phyloP scores from a whole-genome alignment of 1,284 basidiomycete genomes.

The Malassezia psittaci region DNA sequence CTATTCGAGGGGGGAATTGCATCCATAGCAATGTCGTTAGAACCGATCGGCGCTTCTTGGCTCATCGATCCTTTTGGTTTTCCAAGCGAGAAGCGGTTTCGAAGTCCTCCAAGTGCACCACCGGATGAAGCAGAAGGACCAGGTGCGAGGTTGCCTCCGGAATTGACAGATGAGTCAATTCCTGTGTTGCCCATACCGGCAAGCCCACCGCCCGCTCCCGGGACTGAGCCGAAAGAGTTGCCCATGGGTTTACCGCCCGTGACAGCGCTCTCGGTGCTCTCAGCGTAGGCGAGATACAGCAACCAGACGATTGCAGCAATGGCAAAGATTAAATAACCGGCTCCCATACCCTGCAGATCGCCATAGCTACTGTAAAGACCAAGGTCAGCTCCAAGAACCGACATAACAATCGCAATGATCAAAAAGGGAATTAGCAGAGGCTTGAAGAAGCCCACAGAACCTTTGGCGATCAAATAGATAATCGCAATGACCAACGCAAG shows the following conservation, averaged over 20 bases:
- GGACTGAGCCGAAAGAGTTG: constrained; percentile 35
- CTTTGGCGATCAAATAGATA: not conserved
- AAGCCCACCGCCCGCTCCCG: constrained; percentile 52
- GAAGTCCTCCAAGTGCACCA: constrained; percentile 16
- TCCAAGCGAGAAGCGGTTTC: constrained; percentile 15
- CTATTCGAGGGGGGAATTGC: not conserved
- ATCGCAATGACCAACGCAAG: constrained; percentile 7
- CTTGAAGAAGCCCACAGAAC: not conserved
- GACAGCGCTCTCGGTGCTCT: constrained; percentile 71
- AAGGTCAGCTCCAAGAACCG: constrained; percentile 64
- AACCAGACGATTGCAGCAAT: constrained; percentile 82
- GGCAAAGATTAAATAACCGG: constrained; percentile 83
- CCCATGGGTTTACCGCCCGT: not conserved
- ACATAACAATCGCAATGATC: constrained; percentile 66
- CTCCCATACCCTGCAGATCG: constrained; percentile 59
- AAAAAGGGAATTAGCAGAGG: constrained; percentile 54
- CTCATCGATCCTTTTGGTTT: not conserved
- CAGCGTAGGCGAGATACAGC: constrained; percentile 80
- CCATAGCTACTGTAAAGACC: constrained; percentile 30
- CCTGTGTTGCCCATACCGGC: constrained; percentile 57
- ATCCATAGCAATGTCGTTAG: not conserved
- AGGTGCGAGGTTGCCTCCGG: constrained; percentile 48
- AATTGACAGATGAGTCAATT: constrained; percentile 52
- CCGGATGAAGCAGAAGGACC: constrained; percentile 6
- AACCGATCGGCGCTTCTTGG: constrained; percentile 10